Evolutionary conservation across 306 rosid species (phyloP).

Genomic region (Bauhinia variegata): DNA sequence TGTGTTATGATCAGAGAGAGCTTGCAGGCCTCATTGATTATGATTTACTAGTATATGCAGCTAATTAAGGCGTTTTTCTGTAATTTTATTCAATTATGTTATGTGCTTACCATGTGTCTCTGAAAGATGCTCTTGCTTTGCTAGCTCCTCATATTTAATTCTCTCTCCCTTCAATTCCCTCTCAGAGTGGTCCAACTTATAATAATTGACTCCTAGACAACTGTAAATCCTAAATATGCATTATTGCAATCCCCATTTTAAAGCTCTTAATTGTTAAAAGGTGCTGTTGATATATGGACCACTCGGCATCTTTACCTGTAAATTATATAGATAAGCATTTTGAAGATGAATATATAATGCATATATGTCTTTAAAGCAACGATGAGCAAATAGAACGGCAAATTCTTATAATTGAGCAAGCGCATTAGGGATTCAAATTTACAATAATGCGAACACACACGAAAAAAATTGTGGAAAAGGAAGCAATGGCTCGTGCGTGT

Average conservation of each 20-base stretch:
- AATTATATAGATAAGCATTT: too few species aligned
- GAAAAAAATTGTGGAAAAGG: too few species aligned
- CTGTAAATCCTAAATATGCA: slow-evolving; percentile 25
- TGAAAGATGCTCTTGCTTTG: slow-evolving; percentile 18
- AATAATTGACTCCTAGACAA: slow-evolving; percentile 38
- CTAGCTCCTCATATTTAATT: slow-evolving; percentile 17
- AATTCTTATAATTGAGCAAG: too few species aligned
- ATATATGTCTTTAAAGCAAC: too few species aligned
- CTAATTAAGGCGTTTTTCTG: slow-evolving; percentile 15
- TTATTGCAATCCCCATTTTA: slow-evolving; percentile 3
- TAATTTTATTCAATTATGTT: slow-evolving; percentile 32
- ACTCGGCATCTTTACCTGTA: neutral
- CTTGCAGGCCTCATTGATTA: slow-evolving; percentile 34
- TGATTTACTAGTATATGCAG: slow-evolving; percentile 34
- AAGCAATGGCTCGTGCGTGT: too few species aligned
- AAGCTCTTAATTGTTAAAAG: neutral
- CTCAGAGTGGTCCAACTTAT: slow-evolving; percentile 48
- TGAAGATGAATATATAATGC: too few species aligned
- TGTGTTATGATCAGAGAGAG: slow-evolving; percentile 38
- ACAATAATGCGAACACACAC: too few species aligned
- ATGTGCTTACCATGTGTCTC: slow-evolving; percentile 24
- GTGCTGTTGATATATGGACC: slow-evolving; percentile 37
- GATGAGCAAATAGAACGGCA: too few species aligned
- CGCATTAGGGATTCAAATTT: too few species aligned
- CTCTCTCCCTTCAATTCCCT: slow-evolving; percentile 25